Evolutionary conservation across 768 basidiomycete species (phyloP), one percentile per base, ranked within the genome.

Genomic region (Lepiota venenata): DNA sequence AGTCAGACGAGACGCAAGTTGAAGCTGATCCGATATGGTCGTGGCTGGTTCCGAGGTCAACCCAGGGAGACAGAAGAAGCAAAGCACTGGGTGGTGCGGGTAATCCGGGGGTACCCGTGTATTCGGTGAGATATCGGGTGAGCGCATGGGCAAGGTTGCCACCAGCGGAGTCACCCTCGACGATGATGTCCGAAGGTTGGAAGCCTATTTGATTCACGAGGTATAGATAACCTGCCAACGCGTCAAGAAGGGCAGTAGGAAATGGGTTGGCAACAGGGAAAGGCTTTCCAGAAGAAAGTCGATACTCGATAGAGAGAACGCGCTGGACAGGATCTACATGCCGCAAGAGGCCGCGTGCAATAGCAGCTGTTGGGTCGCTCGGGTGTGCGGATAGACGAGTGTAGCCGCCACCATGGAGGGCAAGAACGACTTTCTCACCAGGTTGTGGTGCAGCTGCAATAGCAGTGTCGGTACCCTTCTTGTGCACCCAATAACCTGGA

Each of bases 111-210:
- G 67, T 51, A 25, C 61, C 62, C 27, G 69, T 68, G 65, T 83
- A 67, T 56, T 83, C 79, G 15, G 80, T 69, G 21, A 90, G 76
- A 58, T 85, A 85, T 3, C 83, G 82, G 8, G 73, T 77, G 40
- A 88, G 73, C 0, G 84, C 82, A 32, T 82, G 74, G 0, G 82
- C 81, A 21, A 91, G 79, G 66, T 91, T 87, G 4, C 77, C 91
- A 2, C 91, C 90, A 0, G 90, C 88, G 1, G 87, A 91, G 64
- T 93, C 89, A 2, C 90, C 91, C 16, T 73, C 74, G 18, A 91
- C 47, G 51, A 88, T 74, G 61, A 93, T 84, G 60, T 88, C 70
- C 15, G 71, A 65, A 0, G 88, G 79, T 1, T 72, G 58, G 63
- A 88, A 84, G 0, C 82, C 80, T 22, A 85, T 69, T 8, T 62